These are phyloP conservation scores for Jatropha podagrica DNA, from an alignment of 441 rosid genomes.

Conservation along the genomic window DNA sequence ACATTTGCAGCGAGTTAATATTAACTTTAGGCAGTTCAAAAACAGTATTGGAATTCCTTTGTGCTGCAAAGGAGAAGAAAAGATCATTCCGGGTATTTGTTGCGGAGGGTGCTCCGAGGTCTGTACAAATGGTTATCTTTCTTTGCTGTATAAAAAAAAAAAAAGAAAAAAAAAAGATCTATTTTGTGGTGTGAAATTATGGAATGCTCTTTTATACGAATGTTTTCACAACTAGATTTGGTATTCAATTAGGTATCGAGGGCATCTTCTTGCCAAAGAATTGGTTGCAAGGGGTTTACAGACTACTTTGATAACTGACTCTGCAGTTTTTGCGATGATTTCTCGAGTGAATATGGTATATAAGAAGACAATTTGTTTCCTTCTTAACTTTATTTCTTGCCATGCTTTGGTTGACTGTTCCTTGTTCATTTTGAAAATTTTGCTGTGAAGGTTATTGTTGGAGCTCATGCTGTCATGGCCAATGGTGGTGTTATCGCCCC, in stretches of 20 bases:
- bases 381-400: background rate
- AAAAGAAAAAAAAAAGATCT: background rate
- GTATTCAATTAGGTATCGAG: constrained; percentile 69
- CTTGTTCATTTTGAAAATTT: constrained; percentile 21
- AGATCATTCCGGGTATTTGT: constrained; percentile 94
- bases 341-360: constrained; percentile 95
- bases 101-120: constrained; percentile 99
- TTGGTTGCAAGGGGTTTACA: constrained; percentile 91
- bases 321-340: constrained; percentile 98
- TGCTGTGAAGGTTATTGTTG: constrained; percentile 78
- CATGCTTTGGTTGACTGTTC: constrained; percentile 2
- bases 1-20: constrained; percentile 84
- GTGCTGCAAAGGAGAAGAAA: constrained; percentile 96
- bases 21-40: constrained; percentile 95
- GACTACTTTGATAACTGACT: constrained; percentile 91
- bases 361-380: background rate
- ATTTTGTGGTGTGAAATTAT: constrained; percentile 16
- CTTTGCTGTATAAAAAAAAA: constrained; percentile 11
- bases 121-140: constrained; percentile 29
- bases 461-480: constrained; percentile 99
- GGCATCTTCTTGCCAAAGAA: constrained; percentile 90
- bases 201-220: constrained; percentile 6
- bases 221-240: constrained; percentile 6
- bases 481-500: constrained; percentile 98
- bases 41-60: constrained; percentile 91